Evolutionary conservation across 495 filamentous ascomycete species (phyloP), one percentile per base, ranked within the genome.

Genomic region (Aspergillus cavernicola): DNA sequence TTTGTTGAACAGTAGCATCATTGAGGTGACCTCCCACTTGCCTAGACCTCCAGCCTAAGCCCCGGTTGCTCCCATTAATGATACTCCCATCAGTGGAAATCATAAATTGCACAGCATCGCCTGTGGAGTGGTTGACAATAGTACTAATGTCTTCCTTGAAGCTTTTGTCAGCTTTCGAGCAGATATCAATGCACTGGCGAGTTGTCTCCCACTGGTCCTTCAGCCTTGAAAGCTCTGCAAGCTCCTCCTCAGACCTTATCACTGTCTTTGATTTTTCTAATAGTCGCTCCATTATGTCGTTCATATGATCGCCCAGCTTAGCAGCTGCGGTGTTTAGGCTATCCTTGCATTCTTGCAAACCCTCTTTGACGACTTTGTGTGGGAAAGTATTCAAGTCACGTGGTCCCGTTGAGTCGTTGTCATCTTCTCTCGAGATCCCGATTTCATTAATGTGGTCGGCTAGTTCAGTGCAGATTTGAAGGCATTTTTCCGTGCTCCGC

Each of bases 1-100:
- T 46, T 45, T 71, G 59, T 40, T 71, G 68, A 35, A 74, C 13
- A n/a, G 68, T 66, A 10, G 48, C 49, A 52, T 74, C 60, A 54
- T 64, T 66, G 22, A 74, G 47, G 48, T 72, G 55, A 39, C 71
- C 71, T 57, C 71, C 68, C 37, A 74, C 69, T 50, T 74, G 68
- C 57, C 66, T 71, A 15, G 61, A 66, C 53, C 69, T 69, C 68
- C 64, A 70, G 11, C 71, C 69, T 48, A 72, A 33, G 20, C 66
- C 69, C 41, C 55, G 55, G 33, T 74, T 74, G 51, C 56, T 72
- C 35, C 69, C 68, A 38, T 69, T 60, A 43, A 74, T 38, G 28
- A 63, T 49, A 23, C 68, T 60, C 16, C 64, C 67, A 56, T 67
- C 63, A 4, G 71, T 65, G n/a, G 71, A 74, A 39, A 74, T 66